Evolutionary conservation across 2,329 filamentous ascomycete genomes (phyloP), one percentile per base, ranked within the genome.

Genomic region (Fusarium sp.): DNA sequence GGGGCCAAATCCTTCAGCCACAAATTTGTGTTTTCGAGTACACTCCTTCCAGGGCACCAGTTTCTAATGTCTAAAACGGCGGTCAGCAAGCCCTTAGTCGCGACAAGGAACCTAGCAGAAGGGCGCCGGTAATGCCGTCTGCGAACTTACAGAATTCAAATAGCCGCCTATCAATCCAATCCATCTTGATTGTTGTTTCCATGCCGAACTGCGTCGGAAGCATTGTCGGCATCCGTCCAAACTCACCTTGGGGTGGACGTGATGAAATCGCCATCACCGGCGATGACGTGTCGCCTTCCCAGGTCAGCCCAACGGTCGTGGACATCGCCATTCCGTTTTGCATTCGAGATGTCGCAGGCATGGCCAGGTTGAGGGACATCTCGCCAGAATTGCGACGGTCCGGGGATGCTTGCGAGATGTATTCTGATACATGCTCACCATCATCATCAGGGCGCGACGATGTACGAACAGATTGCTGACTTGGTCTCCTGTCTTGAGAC

Each of bases 1-100:
- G 75, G 72, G 7, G 78, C 79, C 47, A 82, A 80, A 41, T 82
- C 79, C 11, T 74, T 75, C 16, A 81, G 66, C 80, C 80, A 82
- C 3, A 80, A 71, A 58, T 82, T 82, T 20, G 80, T 80, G 15
- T 74, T 76, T 8, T 62, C 60, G 4, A 82, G 68, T 16, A 82
- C 75, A 56, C 78, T 81, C 45, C 80, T 74, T 8, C 80, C 80
- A 2, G 80, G 78, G 36, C 80, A 81, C 80, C 80, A 82, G 20
- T 81, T 81, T 10, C 72, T 73, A 4, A 78, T 69, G 61, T 82
- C 80, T 82, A 11, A 15, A 37, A 34, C 26, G 6, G 49, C 55
- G 45, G 49, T 70, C 42, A 58, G 46, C 41, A 8, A 12, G 46
- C 18, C 54, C 41, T 38, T 37, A 6, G 26, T 33, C 12, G 10